Evolutionary conservation across 2,329 filamentous ascomycete genomes (phyloP).

Genomic region (Penicillium sp.): DNA sequence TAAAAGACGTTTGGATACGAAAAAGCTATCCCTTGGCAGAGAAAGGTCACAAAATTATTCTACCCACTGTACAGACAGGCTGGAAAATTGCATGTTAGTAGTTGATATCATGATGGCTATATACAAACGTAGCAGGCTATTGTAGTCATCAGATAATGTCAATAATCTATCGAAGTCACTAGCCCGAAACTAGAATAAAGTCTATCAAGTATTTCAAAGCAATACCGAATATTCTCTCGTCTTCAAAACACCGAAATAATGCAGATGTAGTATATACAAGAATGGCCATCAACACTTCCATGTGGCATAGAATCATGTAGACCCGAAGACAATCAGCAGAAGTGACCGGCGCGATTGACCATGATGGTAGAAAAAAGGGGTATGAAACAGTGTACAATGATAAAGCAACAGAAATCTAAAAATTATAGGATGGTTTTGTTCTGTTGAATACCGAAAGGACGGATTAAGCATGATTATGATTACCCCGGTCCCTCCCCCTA

Average conservation of each 20-base stretch:
- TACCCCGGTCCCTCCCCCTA: constrained; percentile 24
- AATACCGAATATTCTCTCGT: not conserved
- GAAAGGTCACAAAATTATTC: too few relatives aligned
- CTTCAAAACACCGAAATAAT: not conserved
- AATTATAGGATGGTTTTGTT: not conserved
- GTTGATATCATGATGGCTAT: too few relatives aligned
- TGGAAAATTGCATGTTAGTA: too few relatives aligned
- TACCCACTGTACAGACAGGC: too few relatives aligned
- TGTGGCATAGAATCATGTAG: not conserved
- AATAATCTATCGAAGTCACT: not conserved
- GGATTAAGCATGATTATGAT: not conserved
- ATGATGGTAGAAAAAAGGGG: too few relatives aligned
- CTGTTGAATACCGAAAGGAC: not conserved
- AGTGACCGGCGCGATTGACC: not conserved
- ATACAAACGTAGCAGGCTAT: too few relatives aligned
- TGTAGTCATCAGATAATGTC: too few relatives aligned
- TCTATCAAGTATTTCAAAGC: not conserved
- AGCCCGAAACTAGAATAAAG: not conserved
- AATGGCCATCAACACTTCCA: not conserved
- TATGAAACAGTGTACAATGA: too few relatives aligned
- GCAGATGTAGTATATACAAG: not conserved
- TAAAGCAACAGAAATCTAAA: too few relatives aligned
- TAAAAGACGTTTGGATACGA: too few relatives aligned
- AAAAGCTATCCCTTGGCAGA: too few relatives aligned
- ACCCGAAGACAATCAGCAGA: not conserved